Base-by-base conservation (phyloP, 352 stramenopile genomes). In the Plasmopara muralis region DNA sequence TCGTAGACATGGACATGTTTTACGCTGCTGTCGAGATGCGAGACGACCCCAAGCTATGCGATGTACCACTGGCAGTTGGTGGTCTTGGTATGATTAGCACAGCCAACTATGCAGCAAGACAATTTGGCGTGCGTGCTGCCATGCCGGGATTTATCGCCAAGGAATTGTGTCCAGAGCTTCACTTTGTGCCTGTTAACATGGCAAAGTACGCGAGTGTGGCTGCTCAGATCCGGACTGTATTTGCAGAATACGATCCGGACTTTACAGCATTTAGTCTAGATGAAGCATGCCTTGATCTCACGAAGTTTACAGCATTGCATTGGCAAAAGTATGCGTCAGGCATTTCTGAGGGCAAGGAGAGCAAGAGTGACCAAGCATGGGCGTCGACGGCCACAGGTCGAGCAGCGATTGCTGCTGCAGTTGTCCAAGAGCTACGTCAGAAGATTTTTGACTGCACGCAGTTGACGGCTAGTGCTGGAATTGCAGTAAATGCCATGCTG, bases 1-100 rank as follows among this genome's bases (percentile, higher is more conserved):
- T 98, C 0, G 70, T 87, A 1, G 95, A 99, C 66, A 98, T 99
- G 92, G 95, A 99, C 63, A 96, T 96, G 79, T 99, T 99, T 60
- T 99, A 96, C 68, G 96, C 96, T 13, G 89, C 88, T 9, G 96
- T 97, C 38, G 92, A 98, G 58, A 95, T 98, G 68, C 74, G 95
- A n/a, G 80, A 96, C 64, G 75, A 91, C 53, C 93, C 92, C 2
- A 60, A 80, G 20, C 69, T 99, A 13, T 64, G 74, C 5, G 67
- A 96, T 42, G 74, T 95, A 31, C 95, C 95, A 6, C 83, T 97
- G 6, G 94, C 89, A 6, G 94, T 99, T 6, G 95, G 95, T 8
- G 85, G 85, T 2, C 74, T 87, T 29, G 75, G 68, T 41, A 98
- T 99, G 93, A 97, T 99, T 59, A 86, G 71, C 13, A 99, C 95